Base-by-base conservation (phyloP, 495 filamentous ascomycete genomes). In the Astrothelium subdiscretum region DNA sequence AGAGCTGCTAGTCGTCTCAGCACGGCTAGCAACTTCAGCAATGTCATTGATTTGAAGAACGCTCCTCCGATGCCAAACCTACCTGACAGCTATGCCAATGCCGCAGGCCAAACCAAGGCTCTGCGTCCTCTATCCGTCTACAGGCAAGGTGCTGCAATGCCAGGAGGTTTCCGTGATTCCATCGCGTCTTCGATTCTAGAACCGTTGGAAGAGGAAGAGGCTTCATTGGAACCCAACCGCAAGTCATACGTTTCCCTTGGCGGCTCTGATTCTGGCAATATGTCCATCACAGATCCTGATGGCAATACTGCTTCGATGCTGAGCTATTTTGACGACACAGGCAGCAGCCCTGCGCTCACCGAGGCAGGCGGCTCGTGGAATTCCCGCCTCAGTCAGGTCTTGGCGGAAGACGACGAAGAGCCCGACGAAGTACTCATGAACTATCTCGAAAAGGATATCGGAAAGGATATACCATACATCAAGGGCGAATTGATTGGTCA, bases 381-480 rank as follows among this genome's bases (percentile, higher is more conserved):
- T 67, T 85, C 92, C 43, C 78, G 80, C 31, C 74, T 87, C 58
- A 85, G 79, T 52, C 72, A 81, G 51, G 78, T 83, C 15, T 79
- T 87, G 31, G 81, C 79, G 3, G 83, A 86, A 62, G 92, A 97
- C 69, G 92, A 89, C 26, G 91, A 96, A 71, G 92, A 96, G 65
- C 84, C 86, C 20, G 85, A 90, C 64, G 84, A 86, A 57, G 76
- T 77, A 61, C 70, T 78, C 57, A 72, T 67, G 59, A 64, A 74
- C 38, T 95, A 95, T 78, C 79, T 97, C 42, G 86, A 90, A 42
- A 90, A 90, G 35, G 92, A 97, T 70, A 90, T 90, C 31, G 97
- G 94, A 83, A 90, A 95, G 62, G 89, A 94, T 44, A 86, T 91
- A 75, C 91, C 92, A 70, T 99, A 95, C 91, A 99, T 99, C 91